Conservation (phyloP, 164 flowering plant species). For the grape (Vitis vinifera) region ASM3070453v1 NC_081808.1:22592001-22592500, state of each 20-base stretch:
- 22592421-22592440: no score
- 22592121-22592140: constrained; percentile 60
- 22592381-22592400: no score
- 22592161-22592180: constrained; percentile 71
- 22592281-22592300: not conserved
- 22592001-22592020: constrained; percentile 63
- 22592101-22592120: constrained; percentile 33
- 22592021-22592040: constrained; percentile 54
- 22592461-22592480: no score
- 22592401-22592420: no score
- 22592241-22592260: constrained; percentile 53
- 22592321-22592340: no score
- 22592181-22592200: constrained; percentile 51
- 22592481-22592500: no score
- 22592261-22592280: constrained; percentile 72
- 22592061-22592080: constrained; percentile 65
- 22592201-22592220: constrained; percentile 71
- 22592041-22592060: constrained; percentile 70
- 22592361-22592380: no score
- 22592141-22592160: constrained; percentile 72
- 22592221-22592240: constrained; percentile 76
- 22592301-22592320: not conserved
- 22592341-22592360: no score
- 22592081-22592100: constrained; percentile 81
- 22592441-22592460: no score